A percentile compares a stretch with the other conserved stretches of the same genome.
These are phyloP conservation scores for Colletotrichum sojae DNA, from an alignment of 2,329 filamentous ascomycete species.

Conservation along the genomic window DNA sequence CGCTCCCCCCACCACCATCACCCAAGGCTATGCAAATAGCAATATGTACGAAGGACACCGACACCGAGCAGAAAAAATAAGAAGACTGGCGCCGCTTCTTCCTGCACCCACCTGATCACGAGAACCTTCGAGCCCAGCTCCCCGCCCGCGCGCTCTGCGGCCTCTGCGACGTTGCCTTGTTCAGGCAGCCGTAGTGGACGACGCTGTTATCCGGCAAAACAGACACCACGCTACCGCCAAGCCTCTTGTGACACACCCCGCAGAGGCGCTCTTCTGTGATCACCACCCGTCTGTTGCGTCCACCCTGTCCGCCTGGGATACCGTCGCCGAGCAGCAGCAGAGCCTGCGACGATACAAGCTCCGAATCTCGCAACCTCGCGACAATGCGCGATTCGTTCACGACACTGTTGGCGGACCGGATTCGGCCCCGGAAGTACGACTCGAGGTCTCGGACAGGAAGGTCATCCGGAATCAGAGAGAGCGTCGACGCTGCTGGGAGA, in stretches of 20 bases:
- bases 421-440: conserved; percentile 92
- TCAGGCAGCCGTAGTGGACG: conserved; percentile 86
- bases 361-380: conserved; percentile 81
- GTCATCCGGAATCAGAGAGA: conserved; percentile 86
- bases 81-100: conserved; percentile 33
- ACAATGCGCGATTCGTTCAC: conserved; percentile 86
- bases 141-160: conserved; percentile 50
- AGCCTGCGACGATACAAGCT: conserved; percentile 83
- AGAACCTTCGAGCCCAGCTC: conserved; percentile 55
- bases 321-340: conserved; percentile 81
- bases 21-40: conserved; percentile 45
- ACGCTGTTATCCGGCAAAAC: conserved; percentile 88
- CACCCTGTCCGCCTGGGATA: conserved; percentile 64
- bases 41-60: conserved; percentile 33
- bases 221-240: conserved; percentile 91
- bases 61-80: conserved; percentile 27
- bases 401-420: conserved; percentile 86
- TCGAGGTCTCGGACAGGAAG: conserved; percentile 86
- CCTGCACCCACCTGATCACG: conserved; percentile 40
- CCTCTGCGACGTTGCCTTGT: conserved; percentile 58
- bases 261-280: conserved; percentile 92
- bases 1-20: conserved; percentile 38
- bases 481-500: conserved; percentile 87
- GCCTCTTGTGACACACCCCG: conserved; percentile 91
- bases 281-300: conserved; percentile 77